A percentile compares a stretch with the other conserved stretches of the same genome.
These are phyloP conservation scores for Cyclanthera cordifolia DNA, from an alignment of 306 rosid species.

Conservation along the genomic window DNA sequence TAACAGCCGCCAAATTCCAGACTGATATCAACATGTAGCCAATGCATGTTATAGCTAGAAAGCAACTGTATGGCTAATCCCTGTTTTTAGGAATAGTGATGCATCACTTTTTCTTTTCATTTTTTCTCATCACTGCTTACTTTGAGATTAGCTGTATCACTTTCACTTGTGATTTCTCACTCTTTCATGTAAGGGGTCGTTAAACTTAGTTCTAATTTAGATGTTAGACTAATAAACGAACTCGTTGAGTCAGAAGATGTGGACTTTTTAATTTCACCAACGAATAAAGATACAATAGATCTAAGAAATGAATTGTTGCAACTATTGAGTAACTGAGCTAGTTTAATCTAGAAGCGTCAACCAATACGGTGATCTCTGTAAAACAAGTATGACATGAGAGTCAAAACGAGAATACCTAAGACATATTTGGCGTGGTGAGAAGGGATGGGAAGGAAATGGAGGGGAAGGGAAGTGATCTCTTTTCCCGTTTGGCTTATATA, in stretches of 20 bases:
- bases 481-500: no score
- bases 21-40: conserved; percentile 24
- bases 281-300: no score
- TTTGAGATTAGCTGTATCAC: conserved; percentile 10
- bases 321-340: no score
- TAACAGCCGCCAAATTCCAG: conserved; percentile 43
- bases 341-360: background rate
- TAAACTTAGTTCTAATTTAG: conserved; percentile 6
- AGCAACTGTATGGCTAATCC: background rate
- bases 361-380: background rate
- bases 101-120: background rate
- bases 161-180: conserved; percentile 2
- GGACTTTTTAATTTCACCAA: no score
- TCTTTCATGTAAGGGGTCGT: background rate
- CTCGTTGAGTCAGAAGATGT: no score
- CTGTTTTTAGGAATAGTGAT: background rate
- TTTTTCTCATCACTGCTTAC: conserved; percentile 1
- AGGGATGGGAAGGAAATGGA: no score
- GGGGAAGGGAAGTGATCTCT: no score
- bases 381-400: no score
- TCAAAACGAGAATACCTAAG: background rate
- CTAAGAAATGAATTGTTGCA: no score
- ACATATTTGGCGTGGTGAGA: no score
- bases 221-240: background rate
- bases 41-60: background rate